Evolutionary conservation across 2,329 filamentous ascomycete species (phyloP).

Genomic region (Pestalotiopsis sp.): DNA sequence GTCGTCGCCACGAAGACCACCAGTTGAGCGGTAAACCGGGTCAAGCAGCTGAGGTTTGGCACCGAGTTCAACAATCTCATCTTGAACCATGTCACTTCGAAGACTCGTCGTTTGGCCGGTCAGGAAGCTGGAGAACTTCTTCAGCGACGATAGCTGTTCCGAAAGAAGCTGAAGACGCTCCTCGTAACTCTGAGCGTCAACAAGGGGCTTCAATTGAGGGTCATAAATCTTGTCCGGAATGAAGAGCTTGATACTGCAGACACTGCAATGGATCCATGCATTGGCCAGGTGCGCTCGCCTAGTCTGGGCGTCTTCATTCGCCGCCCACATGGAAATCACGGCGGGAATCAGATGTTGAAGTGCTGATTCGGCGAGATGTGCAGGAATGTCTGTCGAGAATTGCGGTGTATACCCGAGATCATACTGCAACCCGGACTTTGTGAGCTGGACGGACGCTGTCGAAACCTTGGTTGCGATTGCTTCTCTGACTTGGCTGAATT

Average conservation of each 20-base stretch:
- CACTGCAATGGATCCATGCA: slow-evolving; percentile 75
- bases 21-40: slow-evolving; percentile 68
- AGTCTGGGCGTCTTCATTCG: slow-evolving; percentile 23
- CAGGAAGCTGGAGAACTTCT: slow-evolving; percentile 64
- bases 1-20: slow-evolving; percentile 63
- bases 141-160: slow-evolving; percentile 59
- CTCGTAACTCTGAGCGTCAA: slow-evolving; percentile 62
- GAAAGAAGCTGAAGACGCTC: slow-evolving; percentile 57
- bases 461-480: slow-evolving; percentile 15
- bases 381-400: slow-evolving; percentile 14
- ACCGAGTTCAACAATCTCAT: slow-evolving; percentile 65
- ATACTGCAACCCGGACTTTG: slow-evolving; percentile 25
- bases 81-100: slow-evolving; percentile 62
- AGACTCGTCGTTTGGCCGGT: slow-evolving; percentile 69
- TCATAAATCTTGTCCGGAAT: slow-evolving; percentile 87
- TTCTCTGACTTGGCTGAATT: slow-evolving; percentile 26
- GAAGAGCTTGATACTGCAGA: slow-evolving; percentile 75
- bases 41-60: slow-evolving; percentile 63
- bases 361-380: slow-evolving; percentile 37
- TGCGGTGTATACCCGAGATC: neutral
- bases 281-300: slow-evolving; percentile 45
- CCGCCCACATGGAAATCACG: slow-evolving; percentile 43
- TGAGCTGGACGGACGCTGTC: slow-evolving; percentile 20
- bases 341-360: slow-evolving; percentile 44
- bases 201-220: slow-evolving; percentile 65